These are phyloP conservation scores for Trichothecium roseum DNA, from an alignment of 2,329 filamentous ascomycete species.

Conservation along the genomic window DNA sequence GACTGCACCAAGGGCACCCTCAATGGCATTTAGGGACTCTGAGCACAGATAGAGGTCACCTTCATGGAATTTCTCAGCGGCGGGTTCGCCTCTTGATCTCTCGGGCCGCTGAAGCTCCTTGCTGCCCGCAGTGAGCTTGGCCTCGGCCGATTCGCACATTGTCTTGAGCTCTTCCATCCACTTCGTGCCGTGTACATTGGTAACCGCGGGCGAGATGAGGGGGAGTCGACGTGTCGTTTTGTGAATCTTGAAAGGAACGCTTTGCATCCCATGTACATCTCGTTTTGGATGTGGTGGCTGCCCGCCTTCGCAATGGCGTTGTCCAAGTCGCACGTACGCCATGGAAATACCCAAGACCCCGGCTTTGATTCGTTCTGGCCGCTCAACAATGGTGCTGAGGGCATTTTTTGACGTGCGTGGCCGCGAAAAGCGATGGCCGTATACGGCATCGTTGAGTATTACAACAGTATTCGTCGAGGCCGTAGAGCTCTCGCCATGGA, in stretches of 20 bases:
- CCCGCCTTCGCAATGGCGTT: slow-evolving; percentile 60
- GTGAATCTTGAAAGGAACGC: slow-evolving; percentile 71
- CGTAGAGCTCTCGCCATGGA: slow-evolving; percentile 36
- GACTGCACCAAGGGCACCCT: slow-evolving; percentile 85
- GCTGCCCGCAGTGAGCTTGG: slow-evolving; percentile 63
- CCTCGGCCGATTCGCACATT: slow-evolving; percentile 75
- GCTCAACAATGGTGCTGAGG: slow-evolving; percentile 78
- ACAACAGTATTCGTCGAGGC: slow-evolving; percentile 58
- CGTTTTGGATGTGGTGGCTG: slow-evolving; percentile 56
- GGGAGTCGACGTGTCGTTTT: slow-evolving; percentile 66
- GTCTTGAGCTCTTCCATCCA: slow-evolving; percentile 89
- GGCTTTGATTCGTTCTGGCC: slow-evolving; percentile 83
- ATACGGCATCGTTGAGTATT: slow-evolving; percentile 85
- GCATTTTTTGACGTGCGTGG: slow-evolving; percentile 63
- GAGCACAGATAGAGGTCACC: slow-evolving; percentile 85
- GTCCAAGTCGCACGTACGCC: slow-evolving; percentile 85
- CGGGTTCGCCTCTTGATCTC: slow-evolving; percentile 34
- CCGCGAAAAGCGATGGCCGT: slow-evolving; percentile 83
- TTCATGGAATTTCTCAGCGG: slow-evolving; percentile 59
- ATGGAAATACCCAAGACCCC: slow-evolving; percentile 71
- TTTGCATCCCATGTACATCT: slow-evolving; percentile 41
- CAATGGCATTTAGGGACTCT: slow-evolving; percentile 77
- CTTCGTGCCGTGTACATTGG: slow-evolving; percentile 78
- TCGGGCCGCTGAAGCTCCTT: slow-evolving; percentile 68
- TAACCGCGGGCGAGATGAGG: slow-evolving; percentile 67